Evolutionary conservation across 768 basidiomycete genomes (phyloP).

Genomic region (Solioccasus polychromus): DNA sequence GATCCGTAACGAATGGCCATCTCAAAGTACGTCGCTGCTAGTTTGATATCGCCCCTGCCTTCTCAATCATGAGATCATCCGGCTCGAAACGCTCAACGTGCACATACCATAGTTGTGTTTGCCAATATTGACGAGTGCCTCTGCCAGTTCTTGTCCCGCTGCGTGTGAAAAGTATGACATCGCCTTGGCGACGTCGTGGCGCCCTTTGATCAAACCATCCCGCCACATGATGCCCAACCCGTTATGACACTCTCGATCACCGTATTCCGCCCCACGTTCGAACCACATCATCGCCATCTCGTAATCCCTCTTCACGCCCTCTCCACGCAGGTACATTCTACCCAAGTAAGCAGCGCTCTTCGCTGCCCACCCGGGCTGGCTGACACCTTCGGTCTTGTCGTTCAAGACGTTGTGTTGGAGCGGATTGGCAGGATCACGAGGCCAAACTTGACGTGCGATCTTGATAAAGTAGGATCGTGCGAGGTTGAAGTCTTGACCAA

Average conservation of each 20-base stretch:
- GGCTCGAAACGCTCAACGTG: background rate
- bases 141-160: constrained; percentile 84
- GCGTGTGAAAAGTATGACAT: constrained; percentile 69
- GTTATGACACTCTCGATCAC: constrained; percentile 87
- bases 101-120: constrained; percentile 67
- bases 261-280: constrained; percentile 75
- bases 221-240: constrained; percentile 89
- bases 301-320: constrained; percentile 80
- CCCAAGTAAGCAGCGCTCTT: constrained; percentile 87
- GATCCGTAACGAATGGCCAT: constrained; percentile 83
- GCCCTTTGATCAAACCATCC: constrained; percentile 75
- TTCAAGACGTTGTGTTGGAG: constrained; percentile 41
- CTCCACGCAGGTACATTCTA: constrained; percentile 91
- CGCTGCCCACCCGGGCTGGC: constrained; percentile 61
- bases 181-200: constrained; percentile 67
- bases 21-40: constrained; percentile 78
- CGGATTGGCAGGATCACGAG: constrained; percentile 64
- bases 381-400: constrained; percentile 50
- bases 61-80: constrained; percentile 6
- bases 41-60: constrained; percentile 68
- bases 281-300: constrained; percentile 90
- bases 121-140: constrained; percentile 88
- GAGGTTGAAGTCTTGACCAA: constrained; percentile 71
- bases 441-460: constrained; percentile 87
- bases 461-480: constrained; percentile 82